phyloP scores from a whole-genome alignment of 1,284 basidiomycete genomes.

The Melampsora americana region DNA sequence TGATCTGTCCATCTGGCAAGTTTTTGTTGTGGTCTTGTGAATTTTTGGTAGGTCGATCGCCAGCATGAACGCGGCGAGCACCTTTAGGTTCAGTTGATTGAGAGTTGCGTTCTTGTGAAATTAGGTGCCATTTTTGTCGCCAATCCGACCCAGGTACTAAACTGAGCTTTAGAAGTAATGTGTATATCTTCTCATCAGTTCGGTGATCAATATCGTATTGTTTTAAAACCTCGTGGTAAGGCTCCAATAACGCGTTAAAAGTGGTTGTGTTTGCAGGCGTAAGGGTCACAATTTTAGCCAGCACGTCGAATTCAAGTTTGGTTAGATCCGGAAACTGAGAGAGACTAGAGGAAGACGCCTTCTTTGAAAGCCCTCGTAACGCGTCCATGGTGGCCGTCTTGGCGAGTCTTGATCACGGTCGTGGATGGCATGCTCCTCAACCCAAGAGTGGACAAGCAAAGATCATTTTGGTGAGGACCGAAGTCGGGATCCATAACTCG shows the following conservation, averaged over 20 bases:
- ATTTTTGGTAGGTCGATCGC: too few species aligned
- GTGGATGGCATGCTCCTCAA: too few species aligned
- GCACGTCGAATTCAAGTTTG: constrained; percentile 17
- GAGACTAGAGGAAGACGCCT: constrained; percentile 1
- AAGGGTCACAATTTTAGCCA: constrained; percentile 22
- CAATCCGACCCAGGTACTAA: constrained; percentile 38
- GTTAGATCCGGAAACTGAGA: constrained; percentile 15
- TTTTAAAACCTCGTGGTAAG: constrained; percentile 22
- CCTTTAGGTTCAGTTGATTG: too few species aligned
- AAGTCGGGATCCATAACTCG: too few species aligned
- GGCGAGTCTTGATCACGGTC: not conserved
- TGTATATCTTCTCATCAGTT: constrained; percentile 39
- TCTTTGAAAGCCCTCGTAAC: not conserved
- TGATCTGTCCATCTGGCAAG: not conserved
- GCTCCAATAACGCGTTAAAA: constrained; percentile 31
- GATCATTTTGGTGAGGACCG: too few species aligned
- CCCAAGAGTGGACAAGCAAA: too few species aligned
- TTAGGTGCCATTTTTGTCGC: constrained; percentile 37
- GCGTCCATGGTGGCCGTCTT: not conserved
- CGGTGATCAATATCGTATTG: constrained; percentile 28
- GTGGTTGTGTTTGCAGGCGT: constrained; percentile 35
- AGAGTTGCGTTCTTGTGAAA: not conserved
- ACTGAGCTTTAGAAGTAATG: constrained; percentile 35
- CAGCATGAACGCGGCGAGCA: too few species aligned
- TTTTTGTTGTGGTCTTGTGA: too few species aligned